Base-by-base conservation (phyloP, 2,329 filamentous ascomycete genomes). In the Cladosporium sp. region DNA sequence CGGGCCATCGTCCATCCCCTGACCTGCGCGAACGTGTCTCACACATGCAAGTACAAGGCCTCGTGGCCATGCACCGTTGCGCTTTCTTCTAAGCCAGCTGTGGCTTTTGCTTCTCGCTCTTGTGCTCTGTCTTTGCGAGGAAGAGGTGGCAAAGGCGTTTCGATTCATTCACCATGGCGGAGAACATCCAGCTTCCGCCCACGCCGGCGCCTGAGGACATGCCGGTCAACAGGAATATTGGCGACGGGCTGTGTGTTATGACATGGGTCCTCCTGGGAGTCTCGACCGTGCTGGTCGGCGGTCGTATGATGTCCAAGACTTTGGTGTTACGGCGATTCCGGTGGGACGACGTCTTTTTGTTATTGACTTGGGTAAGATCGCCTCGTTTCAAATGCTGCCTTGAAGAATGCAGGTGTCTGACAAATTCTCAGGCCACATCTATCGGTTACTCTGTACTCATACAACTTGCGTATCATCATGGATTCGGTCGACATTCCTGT, bases 401-500 rank as follows among this genome's bases (percentile, higher is more conserved):
- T 43, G 14, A n/a, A 43, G 16, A 37, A 14, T 10, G 14, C 13
- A 43, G 11, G 32, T 14, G 11, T 31, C 48, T 50, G 18, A 50
- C 14, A n/a, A 4, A 11, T 11, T 5, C 7, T 4, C 18, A 50
- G 48, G 32, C 19, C 3, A 33, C 34, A 11, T 16, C 48, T 16
- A 22, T 43, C 11, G 31, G 13, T 14, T 50, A 50, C 13, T 43
- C 48, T 16, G 18, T 40, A 3, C 19, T 32, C 31, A 43, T 50
- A 33, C 48, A 50, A 22, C 40, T 50, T 14, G 28, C 48, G 11
- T 50, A 50, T 4, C 48, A 50, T 18, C 19, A 50, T 31, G 48
- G 48, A 32, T 35, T 50, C 19, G 48, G 48, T 37, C 48, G 48
- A 31, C 48, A 50, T 28, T 50, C 38, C 3, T 16, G 46, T 49